Evolutionary conservation across 164 flowering plant genomes (phyloP).

Genomic region (Magnolia sinica): DNA sequence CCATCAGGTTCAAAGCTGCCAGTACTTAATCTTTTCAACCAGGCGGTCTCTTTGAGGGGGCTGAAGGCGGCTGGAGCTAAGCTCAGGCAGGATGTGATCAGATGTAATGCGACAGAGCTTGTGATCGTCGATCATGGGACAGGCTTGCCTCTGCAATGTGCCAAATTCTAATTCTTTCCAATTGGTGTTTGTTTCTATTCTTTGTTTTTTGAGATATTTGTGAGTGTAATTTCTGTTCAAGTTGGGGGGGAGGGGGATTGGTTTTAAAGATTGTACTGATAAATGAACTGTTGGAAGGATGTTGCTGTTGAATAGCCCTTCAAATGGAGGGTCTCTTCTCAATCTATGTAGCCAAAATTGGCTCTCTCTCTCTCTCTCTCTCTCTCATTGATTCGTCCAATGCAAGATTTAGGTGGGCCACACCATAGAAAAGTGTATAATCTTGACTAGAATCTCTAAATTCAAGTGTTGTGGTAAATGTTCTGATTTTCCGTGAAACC

Average conservation of each 20-base stretch:
- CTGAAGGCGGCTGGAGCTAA: conserved; percentile 92
- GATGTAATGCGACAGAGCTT: conserved; percentile 57
- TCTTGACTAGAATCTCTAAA: too few relatives aligned
- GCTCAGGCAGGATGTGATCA: conserved; percentile 76
- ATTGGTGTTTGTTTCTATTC: conserved; percentile 1
- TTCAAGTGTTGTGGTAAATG: too few relatives aligned
- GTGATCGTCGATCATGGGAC: conserved; percentile 71
- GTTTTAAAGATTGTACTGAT: neutral
- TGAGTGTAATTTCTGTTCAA: neutral
- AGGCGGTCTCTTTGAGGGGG: conserved; percentile 73
- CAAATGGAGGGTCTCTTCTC: neutral
- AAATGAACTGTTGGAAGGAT: neutral
- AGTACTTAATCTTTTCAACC: conserved; percentile 82
- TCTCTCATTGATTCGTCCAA: too few relatives aligned
- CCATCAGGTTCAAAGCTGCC: conserved; percentile 86
- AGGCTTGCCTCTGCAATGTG: conserved; percentile 68
- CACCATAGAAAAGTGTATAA: too few relatives aligned
- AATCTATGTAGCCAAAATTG: neutral
- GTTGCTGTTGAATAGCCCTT: conserved; percentile 1
- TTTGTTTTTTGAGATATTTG: neutral
- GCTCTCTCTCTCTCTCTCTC: neutral
- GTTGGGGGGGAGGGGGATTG: neutral
- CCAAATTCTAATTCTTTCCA: conserved; percentile 43
- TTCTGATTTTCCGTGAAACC: too few relatives aligned
- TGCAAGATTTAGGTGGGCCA: too few relatives aligned